Percentiles rank a stretch among this genome's conserved stretches.
phyloP scores from a whole-genome alignment of 768 basidiomycete genomes.

The Macrolepiota dolichaula region DNA sequence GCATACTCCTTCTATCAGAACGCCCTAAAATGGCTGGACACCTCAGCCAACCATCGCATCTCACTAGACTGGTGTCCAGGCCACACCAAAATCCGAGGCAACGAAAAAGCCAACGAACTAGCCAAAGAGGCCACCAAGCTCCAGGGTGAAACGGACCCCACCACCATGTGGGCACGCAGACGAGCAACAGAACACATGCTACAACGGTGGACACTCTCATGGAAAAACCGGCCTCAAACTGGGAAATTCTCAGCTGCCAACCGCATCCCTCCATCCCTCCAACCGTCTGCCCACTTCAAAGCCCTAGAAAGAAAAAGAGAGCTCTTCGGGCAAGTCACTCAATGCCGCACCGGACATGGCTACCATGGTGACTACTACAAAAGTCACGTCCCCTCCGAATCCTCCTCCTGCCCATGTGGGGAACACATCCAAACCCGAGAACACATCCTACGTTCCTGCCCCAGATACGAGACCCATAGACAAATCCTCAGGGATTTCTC shows the following conservation, averaged over 20 bases:
- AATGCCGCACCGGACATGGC: not conserved
- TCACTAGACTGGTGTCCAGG: conserved; percentile 17
- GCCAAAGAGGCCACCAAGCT: not conserved
- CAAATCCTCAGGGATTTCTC: no score
- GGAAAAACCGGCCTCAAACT: not conserved
- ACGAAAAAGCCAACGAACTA: not conserved
- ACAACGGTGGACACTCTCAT: not conserved
- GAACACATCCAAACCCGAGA: not conserved
- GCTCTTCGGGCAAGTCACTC: not conserved
- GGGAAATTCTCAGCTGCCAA: not conserved
- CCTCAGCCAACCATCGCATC: not conserved
- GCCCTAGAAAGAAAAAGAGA: not conserved
- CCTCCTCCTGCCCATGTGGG: not conserved
- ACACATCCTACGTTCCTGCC: not conserved
- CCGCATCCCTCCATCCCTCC: not conserved
- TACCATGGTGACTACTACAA: not conserved
- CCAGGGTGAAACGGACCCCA: not conserved
- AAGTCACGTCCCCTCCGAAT: not conserved
- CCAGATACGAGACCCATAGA: not conserved
- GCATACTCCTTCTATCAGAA: conserved; percentile 15
- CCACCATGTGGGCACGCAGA: not conserved
- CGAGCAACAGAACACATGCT: not conserved
- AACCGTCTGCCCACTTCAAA: not conserved
- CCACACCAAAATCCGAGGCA: not conserved
- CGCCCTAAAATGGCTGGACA: conserved; percentile 10